Percentiles rank a stretch among this genome's conserved stretches.
Evolutionary conservation across 768 basidiomycete genomes (phyloP).

Genomic region (Mycena vulgaris): DNA sequence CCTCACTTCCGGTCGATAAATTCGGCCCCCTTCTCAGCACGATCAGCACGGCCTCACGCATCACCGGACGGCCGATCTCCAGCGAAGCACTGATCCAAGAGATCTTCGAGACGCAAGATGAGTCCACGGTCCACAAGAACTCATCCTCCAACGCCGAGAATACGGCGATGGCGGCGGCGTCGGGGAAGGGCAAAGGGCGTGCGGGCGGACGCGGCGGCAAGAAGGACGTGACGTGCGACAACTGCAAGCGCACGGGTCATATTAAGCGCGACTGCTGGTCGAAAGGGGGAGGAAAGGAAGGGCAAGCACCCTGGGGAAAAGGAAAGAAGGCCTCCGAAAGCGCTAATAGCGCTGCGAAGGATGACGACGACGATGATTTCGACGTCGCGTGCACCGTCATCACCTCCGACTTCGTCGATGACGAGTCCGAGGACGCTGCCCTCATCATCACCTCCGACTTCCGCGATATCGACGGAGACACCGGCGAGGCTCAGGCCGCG

Average conservation of each 20-base stretch:
- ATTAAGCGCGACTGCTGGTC: conserved; percentile 20
- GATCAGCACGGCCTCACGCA: conserved; percentile 13
- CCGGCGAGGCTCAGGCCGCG: neutral
- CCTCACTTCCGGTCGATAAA: conserved; percentile 14
- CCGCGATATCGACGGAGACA: neutral
- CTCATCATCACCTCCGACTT: neutral
- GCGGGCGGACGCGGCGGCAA: neutral
- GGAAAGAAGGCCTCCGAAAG: conserved; percentile 32
- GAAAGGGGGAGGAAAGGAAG: conserved; percentile 46
- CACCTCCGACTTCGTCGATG: neutral
- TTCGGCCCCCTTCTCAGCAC: conserved; percentile 15
- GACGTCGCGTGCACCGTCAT: neutral
- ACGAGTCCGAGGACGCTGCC: neutral
- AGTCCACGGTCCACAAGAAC: conserved; percentile 20
- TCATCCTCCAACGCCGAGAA: neutral
- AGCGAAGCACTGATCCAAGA: conserved; percentile 27
- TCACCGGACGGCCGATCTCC: conserved; percentile 1
- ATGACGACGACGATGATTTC: conserved; percentile 28
- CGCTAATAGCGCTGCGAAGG: conserved; percentile 30
- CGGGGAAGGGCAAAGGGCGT: conserved; percentile 25
- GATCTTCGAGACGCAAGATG: conserved; percentile 23
- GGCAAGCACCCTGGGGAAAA: conserved; percentile 40
- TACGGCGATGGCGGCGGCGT: conserved; percentile 21
- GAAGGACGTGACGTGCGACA: no score
- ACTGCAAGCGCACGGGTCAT: conserved; percentile 52